Conservation (phyloP, 192 early-diverging fungal species). For the Coemansia sp. region DNA sequence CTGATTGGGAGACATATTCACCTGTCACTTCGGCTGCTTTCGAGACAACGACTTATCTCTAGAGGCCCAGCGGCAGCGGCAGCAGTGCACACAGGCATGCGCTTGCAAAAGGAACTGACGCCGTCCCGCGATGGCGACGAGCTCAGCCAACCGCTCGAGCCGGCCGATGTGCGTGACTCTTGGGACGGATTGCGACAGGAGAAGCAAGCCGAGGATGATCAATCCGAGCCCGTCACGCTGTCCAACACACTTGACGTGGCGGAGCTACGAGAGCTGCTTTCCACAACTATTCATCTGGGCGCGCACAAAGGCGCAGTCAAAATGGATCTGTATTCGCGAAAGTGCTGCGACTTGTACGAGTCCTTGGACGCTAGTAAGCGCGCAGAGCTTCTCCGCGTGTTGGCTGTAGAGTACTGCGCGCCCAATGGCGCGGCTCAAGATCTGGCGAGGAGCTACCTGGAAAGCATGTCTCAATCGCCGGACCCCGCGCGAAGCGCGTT, state of each 20-base stretch:
- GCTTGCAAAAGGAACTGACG: background rate
- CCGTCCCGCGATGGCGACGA: conserved; percentile 41
- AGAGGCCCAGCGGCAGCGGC: background rate
- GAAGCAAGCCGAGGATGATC: background rate
- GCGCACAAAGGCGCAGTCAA: conserved; percentile 51
- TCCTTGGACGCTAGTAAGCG: conserved; percentile 37
- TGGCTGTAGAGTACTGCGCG: conserved; percentile 42
- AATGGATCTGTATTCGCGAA: conserved; percentile 51
- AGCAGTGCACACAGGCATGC: conserved; percentile 4
- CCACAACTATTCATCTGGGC: conserved; percentile 48
- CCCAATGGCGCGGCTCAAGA: conserved; percentile 48
- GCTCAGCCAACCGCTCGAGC: conserved; percentile 42
- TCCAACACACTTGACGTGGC: background rate
- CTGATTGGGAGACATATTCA: background rate
- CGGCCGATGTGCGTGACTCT: conserved; percentile 32
- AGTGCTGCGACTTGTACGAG: conserved; percentile 57
- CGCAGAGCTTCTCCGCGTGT: conserved; percentile 8
- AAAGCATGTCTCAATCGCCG: background rate
- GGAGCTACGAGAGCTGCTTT: conserved; percentile 17
- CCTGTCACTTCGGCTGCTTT: background rate
- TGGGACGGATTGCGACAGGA: conserved; percentile 23
- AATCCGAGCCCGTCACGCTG: background rate
- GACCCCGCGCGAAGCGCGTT: conserved; percentile 21
- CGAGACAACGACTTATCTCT: background rate
- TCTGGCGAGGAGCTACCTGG: conserved; percentile 17